A percentile compares a stretch with the other conserved stretches of the same genome.
Conservation (phyloP, 208 protist genomes). For the Trypanosoma melophagium region DNA sequence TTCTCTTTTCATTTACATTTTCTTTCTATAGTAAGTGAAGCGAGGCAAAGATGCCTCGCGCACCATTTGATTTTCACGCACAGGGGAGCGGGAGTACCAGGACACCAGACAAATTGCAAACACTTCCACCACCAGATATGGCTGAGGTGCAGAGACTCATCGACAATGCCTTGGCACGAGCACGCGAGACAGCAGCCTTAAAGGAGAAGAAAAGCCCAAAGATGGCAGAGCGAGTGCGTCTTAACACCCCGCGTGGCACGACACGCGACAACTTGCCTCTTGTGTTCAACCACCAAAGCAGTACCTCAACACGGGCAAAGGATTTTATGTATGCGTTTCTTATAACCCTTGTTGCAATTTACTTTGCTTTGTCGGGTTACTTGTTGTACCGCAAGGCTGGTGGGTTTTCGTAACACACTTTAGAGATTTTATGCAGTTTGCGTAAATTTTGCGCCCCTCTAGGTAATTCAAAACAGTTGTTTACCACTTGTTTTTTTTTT, state of each 20-base stretch:
- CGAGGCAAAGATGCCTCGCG: constrained; percentile 29
- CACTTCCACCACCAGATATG: constrained; percentile 48
- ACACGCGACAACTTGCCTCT: no score
- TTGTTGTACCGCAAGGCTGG: constrained; percentile 3
- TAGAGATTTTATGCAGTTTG: no score
- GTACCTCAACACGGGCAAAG: constrained; percentile 7
- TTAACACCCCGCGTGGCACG: neutral
- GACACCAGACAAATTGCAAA: constrained; percentile 2
- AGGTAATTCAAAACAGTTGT: no score
- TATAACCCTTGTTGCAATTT: constrained; percentile 28
- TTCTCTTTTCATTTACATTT: constrained; percentile 2
- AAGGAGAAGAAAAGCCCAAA: neutral
- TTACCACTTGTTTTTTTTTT: no score
- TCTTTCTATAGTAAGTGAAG: constrained; percentile 11
- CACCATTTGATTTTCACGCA: constrained; percentile 22
- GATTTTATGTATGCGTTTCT: constrained; percentile 44
- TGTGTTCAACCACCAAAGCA: neutral
- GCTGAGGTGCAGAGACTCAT: constrained; percentile 69
- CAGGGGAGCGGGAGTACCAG: neutral
- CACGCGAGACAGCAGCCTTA: constrained; percentile 19
- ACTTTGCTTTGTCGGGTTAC: neutral
- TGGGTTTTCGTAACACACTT: no score
- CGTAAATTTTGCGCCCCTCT: no score
- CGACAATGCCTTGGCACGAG: constrained; percentile 65
- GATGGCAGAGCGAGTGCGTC: neutral